A percentile compares a stretch with the other conserved stretches of the same genome.
Conservation (phyloP, 2,329 filamentous ascomycete species). For the Scytalidium lignicola region DNA sequence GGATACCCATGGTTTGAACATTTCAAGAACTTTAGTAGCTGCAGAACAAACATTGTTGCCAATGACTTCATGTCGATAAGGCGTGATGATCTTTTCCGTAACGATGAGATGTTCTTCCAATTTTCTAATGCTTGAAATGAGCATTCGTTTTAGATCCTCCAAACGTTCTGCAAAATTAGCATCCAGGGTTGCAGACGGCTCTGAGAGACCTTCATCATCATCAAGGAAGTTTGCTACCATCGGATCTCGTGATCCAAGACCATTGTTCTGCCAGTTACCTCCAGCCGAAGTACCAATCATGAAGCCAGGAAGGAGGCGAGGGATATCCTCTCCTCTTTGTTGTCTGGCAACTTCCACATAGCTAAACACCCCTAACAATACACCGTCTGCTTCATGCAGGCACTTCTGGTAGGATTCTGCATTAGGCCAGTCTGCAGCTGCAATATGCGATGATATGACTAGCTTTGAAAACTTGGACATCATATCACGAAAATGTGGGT, state of each 20-base stretch:
- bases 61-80: slow-evolving; percentile 71
- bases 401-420: slow-evolving; percentile 94
- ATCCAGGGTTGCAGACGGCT: slow-evolving; percentile 72
- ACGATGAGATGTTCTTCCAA: slow-evolving; percentile 78
- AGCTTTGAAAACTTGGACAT: slow-evolving; percentile 99
- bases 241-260: slow-evolving; percentile 59
- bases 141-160: slow-evolving; percentile 78
- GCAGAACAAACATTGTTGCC: slow-evolving; percentile 77
- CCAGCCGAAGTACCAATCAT: slow-evolving; percentile 78
- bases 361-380: slow-evolving; percentile 87
- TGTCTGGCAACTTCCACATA: slow-evolving; percentile 94
- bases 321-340: slow-evolving; percentile 88
- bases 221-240: slow-evolving; percentile 81
- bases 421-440: slow-evolving; percentile 91
- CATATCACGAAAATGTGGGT: slow-evolving; percentile 97
- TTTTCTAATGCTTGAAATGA: slow-evolving; percentile 80
- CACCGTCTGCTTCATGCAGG: slow-evolving; percentile 93
- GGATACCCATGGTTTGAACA: slow-evolving; percentile 84
- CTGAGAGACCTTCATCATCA: slow-evolving; percentile 66
- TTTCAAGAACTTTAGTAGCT: slow-evolving; percentile 76
- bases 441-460: slow-evolving; percentile 95
- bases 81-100: slow-evolving; percentile 76
- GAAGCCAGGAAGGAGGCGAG: slow-evolving; percentile 89
- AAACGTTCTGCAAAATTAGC: slow-evolving; percentile 72
- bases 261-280: slow-evolving; percentile 81